Conservation (phyloP, 805 yeast genomes). For the Saccharomycopsis sp. region DNA sequence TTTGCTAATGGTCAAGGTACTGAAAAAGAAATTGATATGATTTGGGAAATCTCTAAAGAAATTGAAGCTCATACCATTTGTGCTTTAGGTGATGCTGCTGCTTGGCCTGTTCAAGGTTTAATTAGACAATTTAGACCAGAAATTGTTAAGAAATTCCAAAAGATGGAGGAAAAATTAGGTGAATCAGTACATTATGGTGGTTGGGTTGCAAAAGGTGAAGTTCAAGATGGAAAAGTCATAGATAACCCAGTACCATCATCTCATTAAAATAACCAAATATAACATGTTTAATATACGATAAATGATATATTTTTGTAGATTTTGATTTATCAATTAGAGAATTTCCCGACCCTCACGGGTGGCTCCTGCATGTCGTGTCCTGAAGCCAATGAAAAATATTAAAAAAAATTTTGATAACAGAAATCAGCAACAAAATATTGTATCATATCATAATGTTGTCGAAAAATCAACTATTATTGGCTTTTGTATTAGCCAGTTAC, state of each 20-base stretch:
- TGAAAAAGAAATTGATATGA: slow-evolving; percentile 76
- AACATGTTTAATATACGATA: not conserved
- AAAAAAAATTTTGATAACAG: not conserved
- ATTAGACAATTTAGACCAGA: slow-evolving; percentile 80
- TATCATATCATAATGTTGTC: too few relatives aligned
- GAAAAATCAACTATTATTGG: not conserved
- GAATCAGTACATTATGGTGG: slow-evolving; percentile 60
- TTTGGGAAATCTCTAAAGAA: slow-evolving; percentile 76
- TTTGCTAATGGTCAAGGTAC: slow-evolving; percentile 73
- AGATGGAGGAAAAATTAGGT: slow-evolving; percentile 46
- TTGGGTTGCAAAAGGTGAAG: slow-evolving; percentile 41
- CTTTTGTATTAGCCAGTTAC: not conserved
- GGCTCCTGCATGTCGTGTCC: not conserved
- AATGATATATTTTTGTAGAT: not conserved
- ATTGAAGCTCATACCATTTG: slow-evolving; percentile 90
- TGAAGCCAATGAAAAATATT: not conserved
- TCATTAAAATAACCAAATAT: not conserved
- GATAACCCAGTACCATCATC: slow-evolving; percentile 17
- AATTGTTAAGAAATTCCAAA: slow-evolving; percentile 66
- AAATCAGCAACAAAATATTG: too few relatives aligned
- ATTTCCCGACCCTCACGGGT: not conserved
- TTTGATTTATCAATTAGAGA: not conserved
- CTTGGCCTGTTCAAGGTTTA: slow-evolving; percentile 90
- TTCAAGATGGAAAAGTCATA: slow-evolving; percentile 20
- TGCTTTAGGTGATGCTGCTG: slow-evolving; percentile 89